A percentile compares a stretch with the other conserved stretches of the same genome.
Evolutionary conservation across 441 rosid genomes (phyloP).

Genomic region (Pelargonium australe): DNA sequence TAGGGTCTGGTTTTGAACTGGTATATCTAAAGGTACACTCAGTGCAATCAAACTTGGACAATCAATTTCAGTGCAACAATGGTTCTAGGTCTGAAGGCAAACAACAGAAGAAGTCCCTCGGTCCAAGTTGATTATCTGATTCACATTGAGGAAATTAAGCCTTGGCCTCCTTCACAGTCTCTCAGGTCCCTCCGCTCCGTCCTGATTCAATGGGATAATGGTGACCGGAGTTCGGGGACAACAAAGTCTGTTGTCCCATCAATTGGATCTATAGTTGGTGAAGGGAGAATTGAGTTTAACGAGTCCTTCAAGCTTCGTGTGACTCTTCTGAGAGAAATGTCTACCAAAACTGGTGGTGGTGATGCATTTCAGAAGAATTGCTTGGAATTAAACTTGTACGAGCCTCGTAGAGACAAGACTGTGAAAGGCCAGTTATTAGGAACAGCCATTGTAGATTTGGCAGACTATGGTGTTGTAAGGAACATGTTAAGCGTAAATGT

Average conservation of each 20-base stretch:
- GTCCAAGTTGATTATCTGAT: conserved; percentile 57
- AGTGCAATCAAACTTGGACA: background rate
- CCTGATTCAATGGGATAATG: conserved; percentile 83
- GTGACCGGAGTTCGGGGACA: conserved; percentile 64
- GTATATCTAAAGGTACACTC: background rate
- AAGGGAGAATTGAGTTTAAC: conserved; percentile 81
- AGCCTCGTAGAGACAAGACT: conserved; percentile 83
- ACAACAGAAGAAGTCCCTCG: conserved; percentile 47
- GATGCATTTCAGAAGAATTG: conserved; percentile 57
- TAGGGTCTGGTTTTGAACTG: background rate
- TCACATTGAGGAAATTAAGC: conserved; percentile 79
- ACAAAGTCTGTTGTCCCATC: conserved; percentile 62
- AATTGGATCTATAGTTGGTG: conserved; percentile 63
- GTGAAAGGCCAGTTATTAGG: conserved; percentile 55
- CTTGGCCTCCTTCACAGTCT: conserved; percentile 98
- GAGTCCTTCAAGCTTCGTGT: conserved; percentile 77
- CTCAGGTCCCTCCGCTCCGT: conserved; percentile 78
- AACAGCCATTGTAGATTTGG: conserved; percentile 64
- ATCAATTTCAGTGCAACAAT: conserved; percentile 26
- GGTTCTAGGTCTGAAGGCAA: conserved; percentile 60
- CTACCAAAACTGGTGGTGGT: conserved; percentile 45
- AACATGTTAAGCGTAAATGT: conserved; percentile 40
- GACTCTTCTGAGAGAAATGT: conserved; percentile 52
- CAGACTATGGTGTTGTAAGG: conserved; percentile 62
- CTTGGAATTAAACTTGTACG: conserved; percentile 73